Base-by-base conservation (phyloP, 1,284 basidiomycete species). In the Leccinum pachyderme region DNA sequence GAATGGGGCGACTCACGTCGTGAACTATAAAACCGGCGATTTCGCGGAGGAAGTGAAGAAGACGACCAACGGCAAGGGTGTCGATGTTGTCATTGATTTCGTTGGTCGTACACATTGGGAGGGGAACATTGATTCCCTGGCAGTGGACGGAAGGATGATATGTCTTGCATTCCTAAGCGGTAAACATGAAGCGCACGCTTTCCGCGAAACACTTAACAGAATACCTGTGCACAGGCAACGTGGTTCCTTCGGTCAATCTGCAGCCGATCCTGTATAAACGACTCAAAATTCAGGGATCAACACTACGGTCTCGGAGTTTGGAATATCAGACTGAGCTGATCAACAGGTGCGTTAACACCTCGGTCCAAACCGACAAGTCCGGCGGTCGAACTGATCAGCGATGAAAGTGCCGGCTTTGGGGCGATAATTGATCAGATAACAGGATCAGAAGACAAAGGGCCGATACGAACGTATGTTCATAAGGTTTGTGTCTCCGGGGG, bases 201-300 rank as follows among this genome's bases (percentile, higher is more conserved):
- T 58, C 65, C 59, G 57, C 58, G 64, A 71, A 51, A 54, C 64
- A 58, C 47, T 54, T 48, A 55, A 50, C 71, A 57, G 35, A 58
- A 65, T 48, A 47, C 29, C 45, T 53, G 48, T 58, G 52, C 70
- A 56, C 73, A 83, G 95, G 95, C 25, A 71, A 78, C 24, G 78
- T 80, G 46, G 81, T 93, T 29, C 72, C 82, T 29, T 79, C 79
- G n/a, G 73, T 85, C 54, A 81, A 90, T 70, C 73, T 97, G 29
- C 72, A 67, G 2, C 85, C 83, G 8, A 79, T 98, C 53, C 73
- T 95, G 52, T 87, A 79, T 74, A 98, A 98, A 77, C 86, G 95
- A 7, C 80, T 98, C 54, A 84, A 87, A 11, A 87, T 99, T 53
- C 87, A 95, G 72, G 95, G 95, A 24, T 91, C 91, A 12, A 97